These are phyloP conservation scores for Globisporangium paroecandrum DNA, from an alignment of 352 stramenopile genomes.

Conservation along the genomic window DNA sequence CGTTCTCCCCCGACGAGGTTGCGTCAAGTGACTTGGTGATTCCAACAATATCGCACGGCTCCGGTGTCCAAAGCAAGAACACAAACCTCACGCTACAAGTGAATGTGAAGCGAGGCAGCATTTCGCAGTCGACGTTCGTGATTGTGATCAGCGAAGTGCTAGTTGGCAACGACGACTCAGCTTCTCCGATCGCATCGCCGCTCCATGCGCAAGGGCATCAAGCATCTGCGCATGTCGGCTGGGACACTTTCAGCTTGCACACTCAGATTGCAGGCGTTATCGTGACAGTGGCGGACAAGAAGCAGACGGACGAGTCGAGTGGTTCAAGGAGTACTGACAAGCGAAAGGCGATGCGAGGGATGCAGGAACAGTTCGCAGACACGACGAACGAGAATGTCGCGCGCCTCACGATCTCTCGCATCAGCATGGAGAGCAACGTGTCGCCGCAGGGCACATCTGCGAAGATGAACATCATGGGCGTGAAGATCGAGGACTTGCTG, in stretches of 20 bases:
- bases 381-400: constrained; percentile 45
- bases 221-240: constrained; percentile 16
- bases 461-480: constrained; percentile 69
- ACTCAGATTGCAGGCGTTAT: constrained; percentile 67
- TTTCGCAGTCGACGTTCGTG: constrained; percentile 71
- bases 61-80: constrained; percentile 15
- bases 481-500: constrained; percentile 73
- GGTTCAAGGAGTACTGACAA: constrained; percentile 13
- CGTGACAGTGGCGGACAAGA: constrained; percentile 70
- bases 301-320: constrained; percentile 21
- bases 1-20: constrained; percentile 49
- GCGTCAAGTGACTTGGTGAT: constrained; percentile 48
- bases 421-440: constrained; percentile 49
- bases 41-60: constrained; percentile 30
- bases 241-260: constrained; percentile 65
- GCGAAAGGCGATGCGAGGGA: neutral
- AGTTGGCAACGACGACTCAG: constrained; percentile 4
- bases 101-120: constrained; percentile 65
- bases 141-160: constrained; percentile 55
- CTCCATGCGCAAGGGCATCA: constrained; percentile 2
- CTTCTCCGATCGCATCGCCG: constrained; percentile 11
- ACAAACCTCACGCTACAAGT: constrained; percentile 39
- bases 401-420: constrained; percentile 60
- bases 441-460: constrained; percentile 41
- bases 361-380: neutral